Evolutionary conservation across 2,329 filamentous ascomycete species (phyloP).

Genomic region (Venturia oleaginea): DNA sequence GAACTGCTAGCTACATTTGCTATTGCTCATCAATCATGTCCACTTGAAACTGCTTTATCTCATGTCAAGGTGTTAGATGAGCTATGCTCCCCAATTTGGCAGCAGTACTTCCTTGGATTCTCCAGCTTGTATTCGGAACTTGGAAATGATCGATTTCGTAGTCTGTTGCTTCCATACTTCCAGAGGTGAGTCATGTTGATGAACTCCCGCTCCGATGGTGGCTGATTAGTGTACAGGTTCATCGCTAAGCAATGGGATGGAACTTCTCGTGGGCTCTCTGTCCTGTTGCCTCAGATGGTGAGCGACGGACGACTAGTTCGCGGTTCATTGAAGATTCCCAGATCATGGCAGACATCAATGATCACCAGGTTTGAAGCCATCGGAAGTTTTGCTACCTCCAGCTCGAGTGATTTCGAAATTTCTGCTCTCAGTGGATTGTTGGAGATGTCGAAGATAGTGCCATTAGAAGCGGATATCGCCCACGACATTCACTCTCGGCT

Average conservation of each 20-base stretch:
- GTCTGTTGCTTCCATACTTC: slow-evolving; percentile 70
- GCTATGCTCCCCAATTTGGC: slow-evolving; percentile 56
- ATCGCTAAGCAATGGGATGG: slow-evolving; percentile 3
- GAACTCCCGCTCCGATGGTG: neutral
- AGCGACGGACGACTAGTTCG: neutral
- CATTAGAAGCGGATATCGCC: neutral
- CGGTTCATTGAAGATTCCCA: slow-evolving; percentile 2
- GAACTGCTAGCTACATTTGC: slow-evolving; percentile 42
- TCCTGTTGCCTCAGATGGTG: slow-evolving; percentile 1
- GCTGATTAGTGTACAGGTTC: neutral
- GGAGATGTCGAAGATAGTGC: neutral
- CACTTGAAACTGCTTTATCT: slow-evolving; percentile 70
- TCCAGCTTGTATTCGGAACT: slow-evolving; percentile 73
- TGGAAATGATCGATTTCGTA: slow-evolving; percentile 64
- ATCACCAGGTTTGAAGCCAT: neutral
- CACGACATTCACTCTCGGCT: slow-evolving; percentile 15
- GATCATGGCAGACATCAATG: slow-evolving; percentile 5
- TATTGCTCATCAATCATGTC: slow-evolving; percentile 64
- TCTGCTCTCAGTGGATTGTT: slow-evolving; percentile 5
- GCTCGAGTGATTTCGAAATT: neutral
- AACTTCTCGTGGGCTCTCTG: neutral
- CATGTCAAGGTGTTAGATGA: slow-evolving; percentile 56
- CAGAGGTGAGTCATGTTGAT: slow-evolving; percentile 40
- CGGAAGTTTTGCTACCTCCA: neutral
- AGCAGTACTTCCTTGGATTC: slow-evolving; percentile 71